Conservation (phyloP, 768 basidiomycete species). For the Termitomyces sp. region DNA sequence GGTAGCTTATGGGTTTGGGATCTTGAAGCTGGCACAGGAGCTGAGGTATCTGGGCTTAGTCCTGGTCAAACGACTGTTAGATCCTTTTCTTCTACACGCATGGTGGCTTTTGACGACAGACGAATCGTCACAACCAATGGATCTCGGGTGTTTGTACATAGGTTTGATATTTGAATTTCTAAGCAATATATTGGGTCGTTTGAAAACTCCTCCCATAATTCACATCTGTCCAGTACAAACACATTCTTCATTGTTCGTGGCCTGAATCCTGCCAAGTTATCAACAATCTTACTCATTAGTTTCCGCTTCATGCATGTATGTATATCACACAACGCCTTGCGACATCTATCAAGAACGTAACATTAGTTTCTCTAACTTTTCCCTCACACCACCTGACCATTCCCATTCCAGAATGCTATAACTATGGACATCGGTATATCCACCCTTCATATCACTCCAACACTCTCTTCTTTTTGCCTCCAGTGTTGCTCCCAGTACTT, state of each 20-base stretch:
- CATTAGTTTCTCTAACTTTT: slow-evolving; percentile 24
- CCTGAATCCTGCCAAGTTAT: neutral
- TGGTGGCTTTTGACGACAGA: slow-evolving; percentile 72
- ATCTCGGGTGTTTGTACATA: slow-evolving; percentile 44
- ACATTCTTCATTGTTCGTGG: too few species aligned
- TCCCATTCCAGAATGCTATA: slow-evolving; percentile 44
- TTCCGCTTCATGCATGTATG: neutral
- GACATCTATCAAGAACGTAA: slow-evolving; percentile 1
- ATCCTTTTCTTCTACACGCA: slow-evolving; percentile 28
- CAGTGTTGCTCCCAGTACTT: slow-evolving; percentile 33
- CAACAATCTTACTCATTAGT: neutral
- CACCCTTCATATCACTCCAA: slow-evolving; percentile 36
- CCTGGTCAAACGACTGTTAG: slow-evolving; percentile 5
- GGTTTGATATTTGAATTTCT: slow-evolving; percentile 51
- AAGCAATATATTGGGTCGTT: too few species aligned
- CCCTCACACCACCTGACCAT: slow-evolving; percentile 35
- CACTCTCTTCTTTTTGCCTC: slow-evolving; percentile 36
- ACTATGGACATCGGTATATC: slow-evolving; percentile 34
- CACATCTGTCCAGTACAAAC: neutral
- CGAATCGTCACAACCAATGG: slow-evolving; percentile 55
- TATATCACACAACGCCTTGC: neutral
- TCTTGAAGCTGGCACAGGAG: slow-evolving; percentile 57
- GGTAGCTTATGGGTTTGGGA: slow-evolving; percentile 88
- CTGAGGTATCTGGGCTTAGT: slow-evolving; percentile 34
- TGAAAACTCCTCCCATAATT: neutral